Evolutionary conservation across 1,284 basidiomycete species (phyloP).

Genomic region (Bondarzewia mesenterica): DNA sequence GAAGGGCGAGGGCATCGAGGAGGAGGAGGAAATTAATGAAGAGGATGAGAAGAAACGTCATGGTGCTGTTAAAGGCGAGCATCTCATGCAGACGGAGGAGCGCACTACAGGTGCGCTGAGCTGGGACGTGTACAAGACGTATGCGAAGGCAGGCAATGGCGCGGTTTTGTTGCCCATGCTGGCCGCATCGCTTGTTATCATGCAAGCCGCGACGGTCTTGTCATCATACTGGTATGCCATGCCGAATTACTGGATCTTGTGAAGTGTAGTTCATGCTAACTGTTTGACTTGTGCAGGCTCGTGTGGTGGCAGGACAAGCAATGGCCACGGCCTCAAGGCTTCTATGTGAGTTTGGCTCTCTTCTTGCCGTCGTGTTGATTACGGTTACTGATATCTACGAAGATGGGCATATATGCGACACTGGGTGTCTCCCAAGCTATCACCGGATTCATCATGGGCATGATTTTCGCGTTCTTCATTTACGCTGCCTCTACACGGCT

Average conservation of each 20-base stretch:
- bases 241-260: too few species aligned
- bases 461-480: constrained; percentile 44
- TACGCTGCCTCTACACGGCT: constrained; percentile 58
- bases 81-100: constrained; percentile 62
- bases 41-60: constrained; percentile 28
- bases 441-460: constrained; percentile 46
- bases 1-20: constrained; percentile 15
- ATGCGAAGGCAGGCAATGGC: constrained; percentile 49
- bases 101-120: constrained; percentile 53
- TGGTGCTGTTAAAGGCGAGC: constrained; percentile 29
- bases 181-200: constrained; percentile 46
- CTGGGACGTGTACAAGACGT: constrained; percentile 42
- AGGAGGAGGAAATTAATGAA: constrained; percentile 21
- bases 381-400: neutral
- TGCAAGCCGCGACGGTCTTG: constrained; percentile 56
- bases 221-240: constrained; percentile 51
- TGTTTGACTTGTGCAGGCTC: constrained; percentile 32
- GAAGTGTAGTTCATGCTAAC: too few species aligned
- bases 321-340: constrained; percentile 44
- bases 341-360: constrained; percentile 41
- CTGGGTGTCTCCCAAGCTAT: constrained; percentile 45
- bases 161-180: constrained; percentile 15
- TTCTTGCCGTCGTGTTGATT: constrained; percentile 5
- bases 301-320: constrained; percentile 65
- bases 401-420: constrained; percentile 65